phyloP scores from a whole-genome alignment of 306 rosid genomes.

The Mucuna pruriens region DNA sequence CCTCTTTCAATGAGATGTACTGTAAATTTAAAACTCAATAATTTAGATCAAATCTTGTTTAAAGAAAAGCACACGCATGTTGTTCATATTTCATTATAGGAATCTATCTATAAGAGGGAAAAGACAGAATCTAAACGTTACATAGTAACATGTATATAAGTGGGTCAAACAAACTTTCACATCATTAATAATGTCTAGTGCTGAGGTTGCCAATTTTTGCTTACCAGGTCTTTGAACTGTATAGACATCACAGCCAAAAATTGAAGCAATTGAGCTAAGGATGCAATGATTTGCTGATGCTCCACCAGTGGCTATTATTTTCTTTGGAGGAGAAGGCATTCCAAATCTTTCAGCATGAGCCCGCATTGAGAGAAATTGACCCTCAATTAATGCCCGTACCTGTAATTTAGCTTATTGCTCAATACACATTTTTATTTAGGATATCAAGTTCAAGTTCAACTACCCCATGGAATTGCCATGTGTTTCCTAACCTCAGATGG shows the following conservation, averaged over 20 bases:
- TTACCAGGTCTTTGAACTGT: conserved; percentile 94
- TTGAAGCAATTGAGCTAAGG: conserved; percentile 74
- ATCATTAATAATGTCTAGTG: neutral
- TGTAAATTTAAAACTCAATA: neutral
- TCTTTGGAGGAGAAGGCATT: conserved; percentile 91
- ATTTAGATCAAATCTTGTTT: neutral
- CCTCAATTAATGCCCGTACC: conserved; percentile 88
- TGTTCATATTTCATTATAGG: conserved; percentile 4
- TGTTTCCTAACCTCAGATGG: conserved; percentile 79
- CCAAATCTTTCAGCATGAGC: conserved; percentile 98
- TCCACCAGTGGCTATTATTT: conserved; percentile 97
- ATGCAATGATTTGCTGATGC: conserved; percentile 84
- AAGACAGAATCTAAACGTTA: neutral
- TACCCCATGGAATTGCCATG: conserved; percentile 3
- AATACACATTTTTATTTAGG: neutral
- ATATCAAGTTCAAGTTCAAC: no score
- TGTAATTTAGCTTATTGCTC: conserved; percentile 45
- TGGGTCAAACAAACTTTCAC: neutral
- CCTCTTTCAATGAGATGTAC: neutral
- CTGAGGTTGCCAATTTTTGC: conserved; percentile 12
- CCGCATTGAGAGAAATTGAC: conserved; percentile 90
- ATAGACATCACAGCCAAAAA: conserved; percentile 88
- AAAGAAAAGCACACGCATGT: neutral
- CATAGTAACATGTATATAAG: neutral
- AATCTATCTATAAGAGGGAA: neutral